Base-by-base conservation (phyloP, 306 rosid species). In the Ziziphus jujuba region DNA sequence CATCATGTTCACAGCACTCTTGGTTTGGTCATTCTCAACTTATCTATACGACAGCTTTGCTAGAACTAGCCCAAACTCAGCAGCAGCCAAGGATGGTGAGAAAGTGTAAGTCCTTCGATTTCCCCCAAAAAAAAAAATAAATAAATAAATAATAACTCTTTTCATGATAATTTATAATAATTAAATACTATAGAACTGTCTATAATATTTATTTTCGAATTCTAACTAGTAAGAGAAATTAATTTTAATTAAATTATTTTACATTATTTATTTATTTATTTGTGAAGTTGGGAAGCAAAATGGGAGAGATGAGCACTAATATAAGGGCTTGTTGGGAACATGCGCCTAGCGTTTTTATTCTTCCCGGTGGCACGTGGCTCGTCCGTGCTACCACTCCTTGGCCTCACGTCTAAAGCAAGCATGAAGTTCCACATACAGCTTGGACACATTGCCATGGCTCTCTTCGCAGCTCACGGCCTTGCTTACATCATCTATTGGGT, bases 401-500 rank as follows among this genome's bases (percentile, higher is more conserved):
- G 97, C 10, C 87, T 88, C 22, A 87, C 87, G 2, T 83, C 93
- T 7, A 96, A 91, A 75, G 78, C 74, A 1, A 71, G 91, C 80
- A 81, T 88, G 61, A 91, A 83, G 70, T 91, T 86, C 69, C 97
- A 91, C 73, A 84, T 88, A 7, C 88, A 93, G 93, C 75, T 91
- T 14, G 97, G 97, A 65, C 77, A 91, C 72, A 24, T 83, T 7
- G 64, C 52, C 60, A 79, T 88, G 93, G 53, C 73, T 5, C 59
- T 86, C 66, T 88, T 88, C 89, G 84, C 97, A 9, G 80, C 87
- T 70, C 97, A 91, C 72, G 95, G 95, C 25, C 2, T 69, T 66
- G 56, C 74, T 65, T 83, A 45, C 67, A 28, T 87, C 65, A 68
- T 76, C 69, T 71, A 54, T 21, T 89, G 91, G 96, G 77, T 61